phyloP scores from a whole-genome alignment of 2,329 filamentous ascomycete genomes.

The Fusarium pininemorale region DNA sequence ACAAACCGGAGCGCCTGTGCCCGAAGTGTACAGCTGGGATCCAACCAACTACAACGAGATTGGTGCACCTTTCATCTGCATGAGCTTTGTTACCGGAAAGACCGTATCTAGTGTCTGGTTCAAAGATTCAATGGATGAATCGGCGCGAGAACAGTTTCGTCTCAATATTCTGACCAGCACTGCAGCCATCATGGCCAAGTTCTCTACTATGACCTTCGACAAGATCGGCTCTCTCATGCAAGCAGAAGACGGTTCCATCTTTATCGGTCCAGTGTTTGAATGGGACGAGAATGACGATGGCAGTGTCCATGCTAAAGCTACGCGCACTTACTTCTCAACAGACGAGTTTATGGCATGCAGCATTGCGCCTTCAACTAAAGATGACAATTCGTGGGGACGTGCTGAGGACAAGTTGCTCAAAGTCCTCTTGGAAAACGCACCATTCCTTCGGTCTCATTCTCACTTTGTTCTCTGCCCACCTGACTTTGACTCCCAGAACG shows the following conservation, averaged over 20 bases:
- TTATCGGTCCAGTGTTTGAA: not conserved
- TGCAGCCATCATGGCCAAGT: not conserved
- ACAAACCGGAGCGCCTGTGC: not conserved
- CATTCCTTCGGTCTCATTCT: not conserved
- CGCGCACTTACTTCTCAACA: not conserved
- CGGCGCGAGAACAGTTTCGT: not conserved
- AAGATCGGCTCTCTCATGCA: not conserved
- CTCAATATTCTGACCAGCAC: not conserved
- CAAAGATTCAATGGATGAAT: not conserved
- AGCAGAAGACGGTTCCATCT: not conserved
- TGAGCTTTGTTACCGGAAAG: not conserved
- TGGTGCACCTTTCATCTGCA: not conserved
- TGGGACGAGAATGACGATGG: not conserved
- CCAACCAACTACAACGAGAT: slow-evolving; percentile 2
- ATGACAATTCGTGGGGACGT: not conserved
- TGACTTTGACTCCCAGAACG: not conserved
- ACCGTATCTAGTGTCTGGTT: not conserved
- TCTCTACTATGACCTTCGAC: not conserved
- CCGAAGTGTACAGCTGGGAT: not conserved
- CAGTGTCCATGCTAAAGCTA: not conserved
- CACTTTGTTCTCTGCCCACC: not conserved
- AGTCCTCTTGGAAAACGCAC: not conserved
- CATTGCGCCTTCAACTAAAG: not conserved
- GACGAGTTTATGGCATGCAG: not conserved
- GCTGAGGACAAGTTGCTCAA: not conserved